Percentiles rank a stretch among this genome's conserved stretches.
Evolutionary conservation across 106 monocot genomes (phyloP).

Genomic region (Dendrobium nobile): DNA sequence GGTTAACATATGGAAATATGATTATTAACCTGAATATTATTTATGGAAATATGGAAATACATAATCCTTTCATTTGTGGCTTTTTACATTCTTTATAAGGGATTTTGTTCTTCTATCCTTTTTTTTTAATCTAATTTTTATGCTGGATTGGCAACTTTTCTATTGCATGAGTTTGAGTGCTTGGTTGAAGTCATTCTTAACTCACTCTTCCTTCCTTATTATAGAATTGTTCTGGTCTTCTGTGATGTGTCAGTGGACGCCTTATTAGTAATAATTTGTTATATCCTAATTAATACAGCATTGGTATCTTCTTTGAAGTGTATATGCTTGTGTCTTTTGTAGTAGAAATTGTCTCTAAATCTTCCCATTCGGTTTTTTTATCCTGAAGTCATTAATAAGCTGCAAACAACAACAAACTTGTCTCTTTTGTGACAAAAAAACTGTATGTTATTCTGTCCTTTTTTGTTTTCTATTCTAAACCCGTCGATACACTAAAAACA

Average conservation of each 20-base stretch:
- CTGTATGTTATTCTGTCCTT: background rate
- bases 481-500: background rate
- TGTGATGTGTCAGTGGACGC: background rate
- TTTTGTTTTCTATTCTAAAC: background rate
- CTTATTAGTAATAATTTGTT: background rate
- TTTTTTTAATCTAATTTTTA: background rate
- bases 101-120: background rate
- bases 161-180: background rate
- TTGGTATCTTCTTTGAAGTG: background rate
- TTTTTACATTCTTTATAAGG: no score
- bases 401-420: background rate
- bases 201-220: no score
- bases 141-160: background rate
- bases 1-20: no score
- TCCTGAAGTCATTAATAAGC: no score
- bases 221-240: background rate
- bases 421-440: background rate
- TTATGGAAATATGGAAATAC: no score
- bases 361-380: background rate
- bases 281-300: background rate
- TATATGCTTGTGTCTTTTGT: background rate
- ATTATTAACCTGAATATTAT: no score
- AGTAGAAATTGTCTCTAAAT: background rate
- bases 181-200: background rate
- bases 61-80: no score